Evolutionary conservation across 495 filamentous ascomycete species (phyloP), one percentile per base, ranked within the genome.

Genomic region (Tirmania nivea): DNA sequence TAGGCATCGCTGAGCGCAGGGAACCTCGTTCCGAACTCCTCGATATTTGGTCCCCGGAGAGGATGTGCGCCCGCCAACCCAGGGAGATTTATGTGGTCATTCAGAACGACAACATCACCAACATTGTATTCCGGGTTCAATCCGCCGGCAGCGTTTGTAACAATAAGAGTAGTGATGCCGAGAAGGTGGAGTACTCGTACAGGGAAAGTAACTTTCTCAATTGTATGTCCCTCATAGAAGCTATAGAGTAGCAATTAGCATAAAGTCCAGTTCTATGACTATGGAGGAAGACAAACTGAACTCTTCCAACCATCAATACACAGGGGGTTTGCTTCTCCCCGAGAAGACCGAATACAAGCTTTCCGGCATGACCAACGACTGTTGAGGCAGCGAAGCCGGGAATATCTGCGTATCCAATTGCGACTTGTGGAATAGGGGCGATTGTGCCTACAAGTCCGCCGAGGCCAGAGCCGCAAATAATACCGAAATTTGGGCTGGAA

Each of bases 51-150:
- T 9, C 82, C 83, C 54, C 79, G 73, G n/a, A 86, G 67, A 36
- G 83, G 82, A 66, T 86, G 76, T 36, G 69, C 65, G 31, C 83
- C 83, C 14, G 75, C 75, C 14, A 86, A 65, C 2, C 83, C 83
- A n/a, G 80, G 75, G 31, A 85, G 60, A 61, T 86, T 85, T 51
- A 87, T 72, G 63, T 87, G 83, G 76, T 87, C 83, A 60, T 83
- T 79, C 49, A 87, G 58, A 52, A 84, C 60, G 48, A 84, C 75
- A 55, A 87, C 75, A 65, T 87, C 83, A 36, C 83, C 83, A 50
- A 86, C 78, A 9, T 66, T 65, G 65, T 81, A 85, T 8, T 76
- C 71, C 11, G 74, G 68, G 62, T 85, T 84, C 34, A 87, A 69
- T 10, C 78, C 81, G 34, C 83, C 83, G 54, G 82, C 80, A 47